Conservation (phyloP, 2,329 filamentous ascomycete genomes). For the Fusarium guadeloupense region DNA sequence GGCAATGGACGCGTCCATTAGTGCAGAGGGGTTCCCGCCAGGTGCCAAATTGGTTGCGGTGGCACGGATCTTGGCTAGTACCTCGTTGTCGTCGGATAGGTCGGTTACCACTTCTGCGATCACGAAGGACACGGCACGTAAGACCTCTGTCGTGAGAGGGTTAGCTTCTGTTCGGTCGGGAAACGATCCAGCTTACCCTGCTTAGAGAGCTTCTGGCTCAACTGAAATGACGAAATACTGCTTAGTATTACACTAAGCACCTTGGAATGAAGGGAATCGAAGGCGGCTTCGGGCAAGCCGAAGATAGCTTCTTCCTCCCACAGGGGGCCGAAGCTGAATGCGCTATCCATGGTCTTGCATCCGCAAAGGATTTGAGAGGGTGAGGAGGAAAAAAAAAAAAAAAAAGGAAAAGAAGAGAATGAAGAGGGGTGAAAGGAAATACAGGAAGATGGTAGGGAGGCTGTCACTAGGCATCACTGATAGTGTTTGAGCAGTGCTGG, state of each 20-base stretch:
- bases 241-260: neutral
- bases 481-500: neutral
- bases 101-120: neutral
- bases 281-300: constrained; percentile 11
- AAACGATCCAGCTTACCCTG: neutral
- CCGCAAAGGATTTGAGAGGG: neutral
- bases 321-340: constrained; percentile 37
- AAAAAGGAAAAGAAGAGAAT: neutral
- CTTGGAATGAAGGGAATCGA: constrained; percentile 7
- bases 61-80: constrained; percentile 3
- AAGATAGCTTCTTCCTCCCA: constrained; percentile 32
- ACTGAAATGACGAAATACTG: neutral
- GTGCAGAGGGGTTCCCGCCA: neutral
- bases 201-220: neutral
- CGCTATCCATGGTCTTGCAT: constrained; percentile 33
- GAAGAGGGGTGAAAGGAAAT: neutral
- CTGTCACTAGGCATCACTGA: neutral
- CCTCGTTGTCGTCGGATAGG: constrained; percentile 5
- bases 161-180: neutral
- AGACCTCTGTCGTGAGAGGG: neutral
- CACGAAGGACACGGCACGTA: neutral
- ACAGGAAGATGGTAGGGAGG: neutral
- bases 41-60: neutral
- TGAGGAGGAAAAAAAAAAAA: neutral
- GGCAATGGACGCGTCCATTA: constrained; percentile 6